Evolutionary conservation across 2,329 filamentous ascomycete species (phyloP), one percentile per base, ranked within the genome.

Genomic region (Ophiostoma ulmi): DNA sequence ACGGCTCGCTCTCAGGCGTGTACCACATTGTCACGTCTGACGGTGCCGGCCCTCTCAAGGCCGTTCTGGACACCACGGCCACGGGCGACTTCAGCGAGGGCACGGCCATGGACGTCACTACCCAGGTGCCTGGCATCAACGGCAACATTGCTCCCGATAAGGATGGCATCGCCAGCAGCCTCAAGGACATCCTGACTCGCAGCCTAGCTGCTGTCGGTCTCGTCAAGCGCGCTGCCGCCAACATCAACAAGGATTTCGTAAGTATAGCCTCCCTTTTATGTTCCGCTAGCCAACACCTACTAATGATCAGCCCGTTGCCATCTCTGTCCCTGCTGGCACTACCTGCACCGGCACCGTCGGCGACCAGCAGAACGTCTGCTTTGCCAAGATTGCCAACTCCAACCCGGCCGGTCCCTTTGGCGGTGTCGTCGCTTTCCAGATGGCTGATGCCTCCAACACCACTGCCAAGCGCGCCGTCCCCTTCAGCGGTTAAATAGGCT

Each of bases 341-440:
- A 78, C 73, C n/a, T 82, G 81, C 76, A 76, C 74, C 0, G 81
- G 81, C 14, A 77, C 77, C 8, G 72, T 80, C 26, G 77, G 73
- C 20, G 77, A 78, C 55, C 69, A 77, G 72, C 41, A 67, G 3
- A 79, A 80, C 70, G 79, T 82, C 70, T 83, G 81, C 76, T 75
- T 82, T 36, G 77, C 81, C 74, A 82, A 82, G 78, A 79, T 83
- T 71, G 80, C 79, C 70, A 83, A 83, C 76, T 74, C 74, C 70
- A 80, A 80, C 74, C 71, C 71, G 13, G 79, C 78, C 2, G 81
- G 81, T 0, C 81, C 81, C 6, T 82, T 83, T 73, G 81, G 80
- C 55, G 81, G 80, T 31, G 77, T 80, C 35, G 73, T 82, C 10
- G 77, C 80, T 20, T 77, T 82, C 72, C 81, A 82, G 76, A 80